These are phyloP conservation scores for Dothidotthia symphoricarpi DNA, from an alignment of 2,329 filamentous ascomycete genomes.

Conservation along the genomic window DNA sequence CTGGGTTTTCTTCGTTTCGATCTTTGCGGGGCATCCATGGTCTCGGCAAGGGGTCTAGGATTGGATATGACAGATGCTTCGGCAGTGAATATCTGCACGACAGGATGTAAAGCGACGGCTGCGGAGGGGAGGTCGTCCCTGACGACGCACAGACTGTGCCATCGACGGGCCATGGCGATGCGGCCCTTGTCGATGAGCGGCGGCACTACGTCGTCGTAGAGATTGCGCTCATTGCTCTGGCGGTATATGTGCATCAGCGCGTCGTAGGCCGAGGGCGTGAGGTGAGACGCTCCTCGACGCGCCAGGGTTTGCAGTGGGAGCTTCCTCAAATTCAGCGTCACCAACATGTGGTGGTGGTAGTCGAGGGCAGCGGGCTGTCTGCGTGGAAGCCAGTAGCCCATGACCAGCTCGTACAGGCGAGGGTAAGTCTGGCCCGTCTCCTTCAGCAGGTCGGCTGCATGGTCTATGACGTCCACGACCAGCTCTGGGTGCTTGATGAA, in stretches of 20 bases:
- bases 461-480: constrained; percentile 39
- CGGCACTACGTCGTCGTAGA: constrained; percentile 46
- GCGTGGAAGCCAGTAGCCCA: constrained; percentile 42
- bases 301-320: constrained; percentile 27
- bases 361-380: constrained; percentile 18
- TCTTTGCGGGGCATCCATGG: constrained; percentile 6
- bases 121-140: constrained; percentile 41
- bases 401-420: constrained; percentile 46
- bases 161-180: constrained; percentile 31
- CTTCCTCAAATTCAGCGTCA: constrained; percentile 22
- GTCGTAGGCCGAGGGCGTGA: constrained; percentile 20
- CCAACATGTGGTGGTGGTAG: constrained; percentile 27
- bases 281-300: constrained; percentile 5
- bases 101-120: constrained; percentile 28
- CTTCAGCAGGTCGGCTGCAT: constrained; percentile 45
- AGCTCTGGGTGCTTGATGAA: constrained; percentile 43
- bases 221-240: constrained; percentile 33
- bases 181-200: constrained; percentile 28
- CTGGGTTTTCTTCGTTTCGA: constrained; percentile 8
- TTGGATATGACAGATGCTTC: constrained; percentile 16
- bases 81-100: constrained; percentile 31
- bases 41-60: constrained; percentile 7
- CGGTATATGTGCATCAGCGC: constrained; percentile 42
- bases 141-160: constrained; percentile 43
- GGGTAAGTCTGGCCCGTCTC: constrained; percentile 37